Conservation (phyloP, 1,284 basidiomycete genomes). For the Kalmanozyma brasiliensis region DNA sequence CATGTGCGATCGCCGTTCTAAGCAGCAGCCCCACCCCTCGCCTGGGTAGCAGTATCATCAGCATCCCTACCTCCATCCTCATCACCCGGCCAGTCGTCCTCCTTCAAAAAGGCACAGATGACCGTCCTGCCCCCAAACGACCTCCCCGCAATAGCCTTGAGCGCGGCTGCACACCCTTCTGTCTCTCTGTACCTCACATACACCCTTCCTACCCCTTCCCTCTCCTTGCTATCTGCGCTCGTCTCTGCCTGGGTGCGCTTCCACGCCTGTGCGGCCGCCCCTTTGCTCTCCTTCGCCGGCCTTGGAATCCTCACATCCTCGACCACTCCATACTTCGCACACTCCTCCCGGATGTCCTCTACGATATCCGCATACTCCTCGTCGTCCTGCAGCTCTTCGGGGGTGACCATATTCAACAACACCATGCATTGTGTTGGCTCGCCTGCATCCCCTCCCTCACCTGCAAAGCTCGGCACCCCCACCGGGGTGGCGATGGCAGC, state of each 20-base stretch:
- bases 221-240: slow-evolving; percentile 78
- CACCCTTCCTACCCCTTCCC: slow-evolving; percentile 89
- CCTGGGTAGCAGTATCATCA: slow-evolving; percentile 52
- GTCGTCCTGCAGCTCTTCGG: slow-evolving; percentile 91
- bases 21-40: too few relatives aligned
- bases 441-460: slow-evolving; percentile 54
- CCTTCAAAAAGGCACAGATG: slow-evolving; percentile 69
- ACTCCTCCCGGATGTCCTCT: slow-evolving; percentile 92
- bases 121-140: slow-evolving; percentile 92
- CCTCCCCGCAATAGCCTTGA: slow-evolving; percentile 86
- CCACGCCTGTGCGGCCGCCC: slow-evolving; percentile 61
- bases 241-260: slow-evolving; percentile 66
- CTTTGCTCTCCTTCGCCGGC: slow-evolving; percentile 55
- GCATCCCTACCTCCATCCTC: slow-evolving; percentile 60
- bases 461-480: slow-evolving; percentile 67
- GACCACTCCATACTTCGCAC: slow-evolving; percentile 61
- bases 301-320: slow-evolving; percentile 64
- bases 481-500: slow-evolving; percentile 35
- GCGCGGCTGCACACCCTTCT: slow-evolving; percentile 75
- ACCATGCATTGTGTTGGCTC: slow-evolving; percentile 80
- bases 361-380: slow-evolving; percentile 92
- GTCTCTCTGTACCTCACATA: slow-evolving; percentile 84
- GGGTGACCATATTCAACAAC: slow-evolving; percentile 98
- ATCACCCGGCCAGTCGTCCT: slow-evolving; percentile 62
- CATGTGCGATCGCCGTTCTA: too few relatives aligned